phyloP scores from a whole-genome alignment of 805 yeast species.

The Zygosaccharomyces bailii region DNA sequence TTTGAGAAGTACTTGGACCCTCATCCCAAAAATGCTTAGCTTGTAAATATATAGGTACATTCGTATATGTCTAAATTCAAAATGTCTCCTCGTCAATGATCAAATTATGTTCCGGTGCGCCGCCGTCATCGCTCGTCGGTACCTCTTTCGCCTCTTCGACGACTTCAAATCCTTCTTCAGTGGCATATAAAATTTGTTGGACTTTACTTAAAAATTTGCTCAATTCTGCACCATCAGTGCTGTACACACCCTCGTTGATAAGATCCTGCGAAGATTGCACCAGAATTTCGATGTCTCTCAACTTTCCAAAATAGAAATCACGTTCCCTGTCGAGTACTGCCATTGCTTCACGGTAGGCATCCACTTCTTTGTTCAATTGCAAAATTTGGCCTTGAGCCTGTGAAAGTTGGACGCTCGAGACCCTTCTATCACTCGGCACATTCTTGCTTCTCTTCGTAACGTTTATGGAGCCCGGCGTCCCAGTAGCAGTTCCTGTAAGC shows the following conservation, averaged over 20 bases:
- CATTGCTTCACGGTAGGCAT: slow-evolving; percentile 55
- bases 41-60: slow-evolving; percentile 3
- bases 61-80: slow-evolving; percentile 8
- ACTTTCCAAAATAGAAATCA: slow-evolving; percentile 83
- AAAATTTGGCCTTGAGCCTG: slow-evolving; percentile 43
- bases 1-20: slow-evolving; percentile 79
- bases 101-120: slow-evolving; percentile 25
- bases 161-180: slow-evolving; percentile 82
- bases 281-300: slow-evolving; percentile 82
- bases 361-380: slow-evolving; percentile 42
- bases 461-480: slow-evolving; percentile 16
- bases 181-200: slow-evolving; percentile 71
- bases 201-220: slow-evolving; percentile 54
- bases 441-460: slow-evolving; percentile 25
- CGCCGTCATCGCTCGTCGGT: slow-evolving; percentile 6
- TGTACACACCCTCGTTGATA: slow-evolving; percentile 41
- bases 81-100: slow-evolving; percentile 38
- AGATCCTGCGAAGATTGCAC: slow-evolving; percentile 61
- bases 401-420: slow-evolving; percentile 36
- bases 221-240: slow-evolving; percentile 31
- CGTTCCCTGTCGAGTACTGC: slow-evolving; percentile 77
- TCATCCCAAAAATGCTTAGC: slow-evolving; percentile 10
- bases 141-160: slow-evolving; percentile 13
- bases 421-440: slow-evolving; percentile 32
- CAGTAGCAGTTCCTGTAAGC: background rate